A percentile compares a stretch with the other conserved stretches of the same genome.
Conservation (phyloP, 192 early-diverging fungal species). For the Anaeromyces robustus region DNA sequence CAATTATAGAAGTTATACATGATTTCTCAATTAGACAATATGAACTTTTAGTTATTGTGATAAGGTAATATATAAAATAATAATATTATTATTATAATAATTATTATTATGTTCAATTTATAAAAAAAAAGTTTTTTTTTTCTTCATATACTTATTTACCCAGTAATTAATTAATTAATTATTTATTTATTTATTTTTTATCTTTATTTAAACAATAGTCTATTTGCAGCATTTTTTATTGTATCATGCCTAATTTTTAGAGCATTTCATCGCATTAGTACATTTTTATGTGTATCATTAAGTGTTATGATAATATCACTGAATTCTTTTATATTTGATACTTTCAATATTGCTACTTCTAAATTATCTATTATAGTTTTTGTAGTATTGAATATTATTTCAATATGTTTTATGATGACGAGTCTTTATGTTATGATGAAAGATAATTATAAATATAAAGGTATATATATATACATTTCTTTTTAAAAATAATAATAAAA, state of each 20-base stretch:
- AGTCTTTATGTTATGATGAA: neutral
- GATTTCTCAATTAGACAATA: neutral
- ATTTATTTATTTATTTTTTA: no score
- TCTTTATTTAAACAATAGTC: no score
- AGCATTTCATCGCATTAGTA: neutral
- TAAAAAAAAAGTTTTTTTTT: no score
- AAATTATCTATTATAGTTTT: neutral
- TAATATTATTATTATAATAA: neutral
- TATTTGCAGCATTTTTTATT: neutral
- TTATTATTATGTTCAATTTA: neutral
- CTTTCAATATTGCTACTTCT: neutral
- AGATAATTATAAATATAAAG: neutral
- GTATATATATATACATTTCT: neutral
- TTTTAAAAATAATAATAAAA: neutral
- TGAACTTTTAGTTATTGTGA: neutral
- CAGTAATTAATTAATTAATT: no score
- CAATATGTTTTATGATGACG: neutral
- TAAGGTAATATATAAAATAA: neutral
- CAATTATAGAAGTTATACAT: neutral
- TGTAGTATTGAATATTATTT: neutral
- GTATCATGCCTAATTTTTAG: neutral
- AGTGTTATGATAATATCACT: neutral
- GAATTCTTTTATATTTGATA: neutral
- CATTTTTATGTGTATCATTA: neutral
- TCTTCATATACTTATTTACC: no score